Evolutionary conservation across 129 eudicot genomes (phyloP), one percentile per base, ranked within the genome.

Genomic region (Lactuca saligna): DNA sequence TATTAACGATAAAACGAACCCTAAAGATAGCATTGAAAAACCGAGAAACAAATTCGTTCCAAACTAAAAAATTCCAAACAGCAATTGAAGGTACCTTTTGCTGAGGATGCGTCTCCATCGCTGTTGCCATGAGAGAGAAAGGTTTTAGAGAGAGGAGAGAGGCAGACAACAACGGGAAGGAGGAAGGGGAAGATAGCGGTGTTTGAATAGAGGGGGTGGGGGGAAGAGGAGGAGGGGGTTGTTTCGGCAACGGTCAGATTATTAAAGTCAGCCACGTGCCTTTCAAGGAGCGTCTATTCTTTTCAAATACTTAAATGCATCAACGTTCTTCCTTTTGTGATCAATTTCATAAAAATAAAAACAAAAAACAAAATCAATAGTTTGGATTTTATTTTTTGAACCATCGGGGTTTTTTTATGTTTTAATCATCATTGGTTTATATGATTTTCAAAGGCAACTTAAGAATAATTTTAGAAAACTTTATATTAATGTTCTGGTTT

Each of bases 61-160:
- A 48, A 57, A 5, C 6, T 13, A 3, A 12, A 17, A 1, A 34
- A 3, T 15, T 35, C 25, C 14, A 20, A 35, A 4, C 14, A 16
- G 44, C 11, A 55, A 56, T 16, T 7, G 4, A 16, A 7, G 2
- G 17, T 72, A 85, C 87, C 87, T 82, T 79, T 17, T 67, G 87
- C 39, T 83, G 53, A 7, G 68, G 66, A 11, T 64, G 82, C 44
- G 81, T 53, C 73, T 86, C 91, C 38, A 71, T 69, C 15, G 79
- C 75, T 44, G 81, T 81, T 51, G 79, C 88, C 91, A 86, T 86
- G 51, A 80, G 39, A 64, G 8, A 15, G 54, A 42, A 16, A 63
- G 71, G 50, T 44, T 34, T 14, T 51, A 70, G 81, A 71, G 64
- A 65, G 50, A 74, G 60, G 61, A 62, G 15, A 15, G 11, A 55